Evolutionary conservation across 129 eudicot species (phyloP).

Genomic region (Ambrosia artemisiifolia): DNA sequence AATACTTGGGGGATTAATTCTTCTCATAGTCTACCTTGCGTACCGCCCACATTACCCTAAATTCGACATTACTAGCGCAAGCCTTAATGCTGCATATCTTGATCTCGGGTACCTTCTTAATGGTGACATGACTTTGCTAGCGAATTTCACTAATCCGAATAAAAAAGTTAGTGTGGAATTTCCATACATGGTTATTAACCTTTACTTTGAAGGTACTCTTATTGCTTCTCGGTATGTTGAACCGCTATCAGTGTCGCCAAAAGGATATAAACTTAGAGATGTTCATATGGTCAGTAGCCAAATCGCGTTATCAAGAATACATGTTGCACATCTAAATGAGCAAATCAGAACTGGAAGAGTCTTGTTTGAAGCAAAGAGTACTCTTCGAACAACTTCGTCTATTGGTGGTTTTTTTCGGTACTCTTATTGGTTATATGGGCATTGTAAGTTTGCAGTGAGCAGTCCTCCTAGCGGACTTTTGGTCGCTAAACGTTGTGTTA

Average conservation of each 20-base stretch:
- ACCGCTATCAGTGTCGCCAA: conserved; percentile 49
- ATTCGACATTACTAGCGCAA: conserved; percentile 64
- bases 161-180: conserved; percentile 64
- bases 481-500: conserved; percentile 53
- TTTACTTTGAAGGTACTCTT: conserved; percentile 46
- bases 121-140: conserved; percentile 67
- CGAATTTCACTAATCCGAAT: conserved; percentile 90
- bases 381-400: conserved; percentile 55
- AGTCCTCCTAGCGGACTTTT: conserved; percentile 80
- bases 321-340: conserved; percentile 37
- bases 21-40: conserved; percentile 65
- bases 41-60: conserved; percentile 71
- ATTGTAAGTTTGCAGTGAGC: conserved; percentile 51
- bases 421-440: conserved; percentile 71
- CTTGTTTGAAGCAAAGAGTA: conserved; percentile 46
- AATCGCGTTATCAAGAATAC: conserved; percentile 47
- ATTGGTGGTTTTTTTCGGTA: conserved; percentile 65
- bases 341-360: conserved; percentile 56
- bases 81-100: conserved; percentile 81
- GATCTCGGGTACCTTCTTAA: conserved; percentile 86
- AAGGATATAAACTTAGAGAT: conserved; percentile 38
- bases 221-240: conserved; percentile 61
- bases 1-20: conserved; percentile 68
- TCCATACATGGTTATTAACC: conserved; percentile 50
- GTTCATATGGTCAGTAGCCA: conserved; percentile 77